Evolutionary conservation across 2,329 filamentous ascomycete species (phyloP).

Genomic region (Pestalotiopsis fici): DNA sequence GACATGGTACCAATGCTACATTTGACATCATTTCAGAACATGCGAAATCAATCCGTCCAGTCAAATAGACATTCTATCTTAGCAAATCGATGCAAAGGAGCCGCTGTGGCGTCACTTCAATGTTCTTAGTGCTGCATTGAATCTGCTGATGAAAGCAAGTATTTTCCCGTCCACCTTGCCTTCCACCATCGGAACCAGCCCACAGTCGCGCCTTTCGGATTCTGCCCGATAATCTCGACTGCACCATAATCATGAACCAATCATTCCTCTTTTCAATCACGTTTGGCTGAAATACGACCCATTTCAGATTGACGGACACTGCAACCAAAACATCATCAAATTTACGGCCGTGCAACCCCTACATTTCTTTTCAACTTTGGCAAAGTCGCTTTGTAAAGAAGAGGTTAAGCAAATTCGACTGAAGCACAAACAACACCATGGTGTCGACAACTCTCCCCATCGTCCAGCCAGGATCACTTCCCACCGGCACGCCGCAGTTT

Average conservation of each 20-base stretch:
- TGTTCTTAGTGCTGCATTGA: neutral
- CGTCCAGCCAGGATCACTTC: neutral
- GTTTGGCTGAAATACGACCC: too few relatives aligned
- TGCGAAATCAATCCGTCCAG: too few relatives aligned
- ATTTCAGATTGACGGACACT: neutral
- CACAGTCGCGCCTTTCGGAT: neutral
- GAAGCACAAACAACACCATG: neutral
- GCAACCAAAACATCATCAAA: neutral
- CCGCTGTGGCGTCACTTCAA: neutral
- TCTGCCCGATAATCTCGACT: neutral
- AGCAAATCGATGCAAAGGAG: neutral
- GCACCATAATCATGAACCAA: too few relatives aligned
- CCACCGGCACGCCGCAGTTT: neutral
- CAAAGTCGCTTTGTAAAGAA: neutral
- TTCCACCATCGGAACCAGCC: neutral
- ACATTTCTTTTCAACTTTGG: neutral
- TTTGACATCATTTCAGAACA: too few relatives aligned
- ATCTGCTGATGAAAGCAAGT: neutral
- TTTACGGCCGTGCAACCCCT: too few relatives aligned
- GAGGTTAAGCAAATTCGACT: too few relatives aligned
- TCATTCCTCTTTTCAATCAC: too few relatives aligned
- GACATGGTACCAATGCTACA: too few relatives aligned
- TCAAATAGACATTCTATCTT: too few relatives aligned
- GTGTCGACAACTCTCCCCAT: neutral
- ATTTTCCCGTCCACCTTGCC: neutral